Base-by-base conservation (phyloP, 768 basidiomycete genomes). In the Clitopilus passeckerianus region DNA sequence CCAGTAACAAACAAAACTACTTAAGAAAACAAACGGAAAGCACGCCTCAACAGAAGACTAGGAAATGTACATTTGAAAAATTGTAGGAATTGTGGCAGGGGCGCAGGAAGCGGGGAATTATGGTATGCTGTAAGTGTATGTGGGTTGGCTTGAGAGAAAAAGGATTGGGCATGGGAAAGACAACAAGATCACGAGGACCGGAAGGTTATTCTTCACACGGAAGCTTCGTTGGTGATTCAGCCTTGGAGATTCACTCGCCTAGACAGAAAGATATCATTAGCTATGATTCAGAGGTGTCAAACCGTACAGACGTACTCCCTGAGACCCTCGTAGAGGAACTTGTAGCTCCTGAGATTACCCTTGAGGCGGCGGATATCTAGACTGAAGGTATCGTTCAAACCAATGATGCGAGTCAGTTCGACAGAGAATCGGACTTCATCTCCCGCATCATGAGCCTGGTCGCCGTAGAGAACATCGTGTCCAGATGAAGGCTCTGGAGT, bases 351-450 rank as follows among this genome's bases (percentile, higher is more conserved):
- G 70, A 96, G 77, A 70, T 92, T 91, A 27, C 97, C 97, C 72
- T 96, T 95, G 68, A 98, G 70, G 64, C 97, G 77, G 67, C 95
- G 85, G 69, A 98, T 89, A 74, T 98, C 95, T 66, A 98, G 79
- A 73, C 89, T 90, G 72, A 89, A 95, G 50, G 95, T 91, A 69
- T 93, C 92, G 64, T 88, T 91, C 66, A 98, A 80, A 62, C 93
- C 85, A 72, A 93, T 90, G 66, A 99, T 79, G 66, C 91, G 78
- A 53, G 96, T 98, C 62, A 99, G 74, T 77, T 99, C 97, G 62
- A 98, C 90, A 12, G 87, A 92, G 79, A 98, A 98, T 65, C 92
- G 86, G 65, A 99, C 93, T 85, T 98, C 97, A 66, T 96, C 96
- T 30, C 94, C 94, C 18, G 85, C 84, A 68, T 98, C 97, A 65